These are phyloP conservation scores for Daldinia caldariorum DNA, from an alignment of 495 filamentous ascomycete genomes.

Conservation along the genomic window DNA sequence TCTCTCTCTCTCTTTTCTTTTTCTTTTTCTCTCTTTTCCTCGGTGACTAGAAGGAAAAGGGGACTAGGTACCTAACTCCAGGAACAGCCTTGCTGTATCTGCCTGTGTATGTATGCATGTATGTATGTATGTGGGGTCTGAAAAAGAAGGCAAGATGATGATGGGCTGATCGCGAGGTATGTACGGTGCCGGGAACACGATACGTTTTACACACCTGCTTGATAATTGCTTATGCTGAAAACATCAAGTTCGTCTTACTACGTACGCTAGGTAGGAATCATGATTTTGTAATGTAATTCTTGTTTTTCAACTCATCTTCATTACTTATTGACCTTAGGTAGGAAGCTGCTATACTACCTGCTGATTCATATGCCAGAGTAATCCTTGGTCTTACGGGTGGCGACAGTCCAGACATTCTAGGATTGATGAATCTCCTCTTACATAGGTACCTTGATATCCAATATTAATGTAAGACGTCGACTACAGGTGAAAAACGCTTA, in stretches of 20 bases:
- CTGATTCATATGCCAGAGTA: not conserved
- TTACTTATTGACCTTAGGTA: not conserved
- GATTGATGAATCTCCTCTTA: not conserved
- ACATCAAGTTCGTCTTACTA: not conserved
- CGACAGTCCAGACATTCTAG: not conserved
- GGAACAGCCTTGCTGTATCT: not conserved
- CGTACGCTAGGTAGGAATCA: not conserved
- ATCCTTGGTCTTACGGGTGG: not conserved
- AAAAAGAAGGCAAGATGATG: not conserved
- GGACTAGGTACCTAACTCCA: no score
- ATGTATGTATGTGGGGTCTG: no score
- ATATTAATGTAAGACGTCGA: not conserved
- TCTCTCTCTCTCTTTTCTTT: no score
- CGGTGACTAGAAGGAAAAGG: no score
- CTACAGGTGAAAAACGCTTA: no score
- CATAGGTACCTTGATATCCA: not conserved
- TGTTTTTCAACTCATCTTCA: not conserved
- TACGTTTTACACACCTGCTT: not conserved
- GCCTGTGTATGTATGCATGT: no score
- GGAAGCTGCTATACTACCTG: no score
- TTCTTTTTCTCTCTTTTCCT: no score
- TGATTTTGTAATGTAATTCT: not conserved
- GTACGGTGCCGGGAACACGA: not conserved
- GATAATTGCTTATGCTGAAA: not conserved
- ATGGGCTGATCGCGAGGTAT: not conserved